Evolutionary conservation across 805 yeast genomes (phyloP).

Genomic region (Candida gorgasii): DNA sequence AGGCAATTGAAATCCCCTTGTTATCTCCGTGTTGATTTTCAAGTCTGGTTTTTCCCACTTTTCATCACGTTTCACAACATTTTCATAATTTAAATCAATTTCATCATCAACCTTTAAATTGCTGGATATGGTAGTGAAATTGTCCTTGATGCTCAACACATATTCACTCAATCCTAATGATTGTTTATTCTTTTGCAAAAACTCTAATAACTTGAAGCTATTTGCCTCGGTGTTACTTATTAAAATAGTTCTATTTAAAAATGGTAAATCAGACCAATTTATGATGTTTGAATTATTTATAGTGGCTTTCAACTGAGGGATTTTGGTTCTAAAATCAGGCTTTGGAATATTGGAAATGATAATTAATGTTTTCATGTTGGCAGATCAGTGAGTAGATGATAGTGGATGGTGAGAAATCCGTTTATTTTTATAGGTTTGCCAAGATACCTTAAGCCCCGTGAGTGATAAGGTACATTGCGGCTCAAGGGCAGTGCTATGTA

Average conservation of each 20-base stretch:
- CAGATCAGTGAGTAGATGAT: background rate
- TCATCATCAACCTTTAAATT: constrained; percentile 7
- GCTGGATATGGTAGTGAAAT: constrained; percentile 7
- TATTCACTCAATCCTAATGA: constrained; percentile 10
- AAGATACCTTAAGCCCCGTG: background rate
- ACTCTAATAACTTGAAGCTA: constrained; percentile 24
- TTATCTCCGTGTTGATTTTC: constrained; percentile 10
- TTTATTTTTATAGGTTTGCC: background rate
- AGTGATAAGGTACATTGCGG: background rate
- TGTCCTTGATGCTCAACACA: constrained; percentile 8
- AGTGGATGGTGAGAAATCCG: background rate
- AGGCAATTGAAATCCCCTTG: constrained; percentile 9
- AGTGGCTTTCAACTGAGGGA: constrained; percentile 1
- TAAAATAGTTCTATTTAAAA: constrained; percentile 34
- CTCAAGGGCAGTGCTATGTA: constrained; percentile 3
- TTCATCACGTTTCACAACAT: constrained; percentile 6
- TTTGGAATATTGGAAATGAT: constrained; percentile 36
- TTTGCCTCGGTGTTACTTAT: constrained; percentile 29
- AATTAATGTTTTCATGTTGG: constrained; percentile 28
- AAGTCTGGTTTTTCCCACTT: constrained; percentile 8
- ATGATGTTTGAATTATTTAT: constrained; percentile 33
- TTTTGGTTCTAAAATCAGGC: constrained; percentile 24
- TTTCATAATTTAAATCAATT: constrained; percentile 14
- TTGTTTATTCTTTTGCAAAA: constrained; percentile 17
- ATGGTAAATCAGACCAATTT: constrained; percentile 40